A percentile compares a stretch with the other conserved stretches of the same genome.
Evolutionary conservation across 129 eudicot species (phyloP).

Genomic region (Logfia minima): DNA sequence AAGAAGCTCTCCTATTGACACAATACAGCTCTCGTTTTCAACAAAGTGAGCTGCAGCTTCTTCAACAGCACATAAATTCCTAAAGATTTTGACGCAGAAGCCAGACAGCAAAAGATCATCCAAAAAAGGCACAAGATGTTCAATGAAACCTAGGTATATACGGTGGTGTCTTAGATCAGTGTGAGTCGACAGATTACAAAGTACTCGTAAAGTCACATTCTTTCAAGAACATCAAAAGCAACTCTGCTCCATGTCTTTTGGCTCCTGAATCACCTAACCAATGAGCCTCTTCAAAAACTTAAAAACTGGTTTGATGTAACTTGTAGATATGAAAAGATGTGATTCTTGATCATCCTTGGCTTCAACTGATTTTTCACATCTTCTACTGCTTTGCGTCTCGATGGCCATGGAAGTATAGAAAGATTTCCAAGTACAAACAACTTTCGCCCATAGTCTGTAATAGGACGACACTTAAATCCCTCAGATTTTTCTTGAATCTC

Average conservation of each 20-base stretch:
- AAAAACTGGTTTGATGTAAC: conserved; percentile 31
- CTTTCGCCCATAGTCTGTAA: conserved; percentile 18
- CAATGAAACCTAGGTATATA: conserved; percentile 35
- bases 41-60: conserved; percentile 37
- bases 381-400: conserved; percentile 34
- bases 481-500: conserved; percentile 13
- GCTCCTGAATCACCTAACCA: conserved; percentile 35
- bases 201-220: conserved; percentile 29
- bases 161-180: conserved; percentile 38
- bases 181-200: conserved; percentile 35
- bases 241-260: conserved; percentile 35
- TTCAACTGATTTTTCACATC: conserved; percentile 32
- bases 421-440: conserved; percentile 36
- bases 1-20: conserved; percentile 38
- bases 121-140: conserved; percentile 30
- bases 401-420: conserved; percentile 37
- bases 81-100: conserved; percentile 27
- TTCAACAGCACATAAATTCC: conserved; percentile 31
- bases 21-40: conserved; percentile 20
- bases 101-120: conserved; percentile 32
- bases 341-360: conserved; percentile 26
- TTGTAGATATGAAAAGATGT: conserved; percentile 23
- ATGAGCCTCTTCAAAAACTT: conserved; percentile 39
- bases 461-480: background rate
- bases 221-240: conserved; percentile 40